Evolutionary conservation across 306 rosid species (phyloP).

Genomic region (Cicer pinnatifidum): DNA sequence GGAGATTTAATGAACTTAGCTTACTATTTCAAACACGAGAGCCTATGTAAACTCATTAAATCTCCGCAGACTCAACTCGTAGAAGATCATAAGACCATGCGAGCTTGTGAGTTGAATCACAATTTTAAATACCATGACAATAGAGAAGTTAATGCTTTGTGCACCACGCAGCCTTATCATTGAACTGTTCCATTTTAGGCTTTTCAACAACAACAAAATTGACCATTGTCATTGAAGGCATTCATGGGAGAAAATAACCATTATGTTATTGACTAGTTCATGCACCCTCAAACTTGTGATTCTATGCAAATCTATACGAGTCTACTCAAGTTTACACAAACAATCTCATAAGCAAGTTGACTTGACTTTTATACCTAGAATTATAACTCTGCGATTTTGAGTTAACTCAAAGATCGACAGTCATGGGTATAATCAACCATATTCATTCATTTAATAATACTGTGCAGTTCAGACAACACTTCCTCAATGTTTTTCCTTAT

Average conservation of each 20-base stretch:
- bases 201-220: neutral
- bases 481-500: neutral
- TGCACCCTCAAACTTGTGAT: neutral
- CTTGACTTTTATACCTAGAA: neutral
- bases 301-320: neutral
- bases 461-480: neutral
- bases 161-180: neutral
- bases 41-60: neutral
- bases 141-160: neutral
- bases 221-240: constrained; percentile 4
- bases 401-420: neutral
- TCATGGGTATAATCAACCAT: constrained; percentile 3
- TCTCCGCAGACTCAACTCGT: neutral
- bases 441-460: neutral
- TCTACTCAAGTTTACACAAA: neutral
- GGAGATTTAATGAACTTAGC: too few relatives aligned
- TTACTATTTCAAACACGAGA: neutral
- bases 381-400: neutral
- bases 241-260: neutral
- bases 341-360: neutral
- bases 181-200: constrained; percentile 4
- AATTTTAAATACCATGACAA: neutral
- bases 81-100: neutral
- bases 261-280: neutral
- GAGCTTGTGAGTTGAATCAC: neutral